These are phyloP conservation scores for Fusarium torulosum DNA, from an alignment of 2,329 filamentous ascomycete species.

Conservation along the genomic window DNA sequence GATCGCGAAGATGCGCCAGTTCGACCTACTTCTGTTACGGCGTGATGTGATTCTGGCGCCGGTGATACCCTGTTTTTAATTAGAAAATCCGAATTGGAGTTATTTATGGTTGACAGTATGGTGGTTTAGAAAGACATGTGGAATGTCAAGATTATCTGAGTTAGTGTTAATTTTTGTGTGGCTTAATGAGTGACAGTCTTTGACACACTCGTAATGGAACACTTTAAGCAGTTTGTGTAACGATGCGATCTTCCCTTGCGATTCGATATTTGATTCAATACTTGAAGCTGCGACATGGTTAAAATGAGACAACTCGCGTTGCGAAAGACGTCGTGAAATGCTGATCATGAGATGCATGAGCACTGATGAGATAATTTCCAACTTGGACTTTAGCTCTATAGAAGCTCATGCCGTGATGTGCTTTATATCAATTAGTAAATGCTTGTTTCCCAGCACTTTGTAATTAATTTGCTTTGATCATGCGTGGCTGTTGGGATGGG, in stretches of 20 bases:
- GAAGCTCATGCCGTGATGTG: neutral
- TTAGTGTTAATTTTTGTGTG: constrained; percentile 9
- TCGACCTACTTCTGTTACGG: constrained; percentile 48
- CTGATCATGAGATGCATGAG: neutral
- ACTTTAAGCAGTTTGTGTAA: neutral
- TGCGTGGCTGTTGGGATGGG: constrained; percentile 1
- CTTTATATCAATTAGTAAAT: neutral
- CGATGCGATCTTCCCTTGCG: neutral
- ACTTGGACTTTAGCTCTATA: neutral
- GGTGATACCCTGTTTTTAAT: constrained; percentile 42
- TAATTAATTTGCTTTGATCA: neutral
- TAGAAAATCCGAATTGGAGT: constrained; percentile 24
- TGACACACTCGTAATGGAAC: constrained; percentile 9
- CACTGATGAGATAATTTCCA: neutral
- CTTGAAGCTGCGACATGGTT: neutral
- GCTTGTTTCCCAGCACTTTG: neutral
- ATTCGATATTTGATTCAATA: neutral
- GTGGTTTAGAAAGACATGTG: constrained; percentile 9
- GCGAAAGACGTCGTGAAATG: neutral
- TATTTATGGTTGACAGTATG: constrained; percentile 17
- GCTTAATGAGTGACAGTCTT: constrained; percentile 10
- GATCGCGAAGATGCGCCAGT: constrained; percentile 63
- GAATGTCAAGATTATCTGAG: constrained; percentile 11
- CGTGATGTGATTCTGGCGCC: constrained; percentile 37
- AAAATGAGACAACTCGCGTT: neutral